Percentiles rank a stretch among this genome's conserved stretches.
These are phyloP conservation scores for Phellinidium pouzarii DNA, from an alignment of 1,284 basidiomycete species.

Conservation along the genomic window DNA sequence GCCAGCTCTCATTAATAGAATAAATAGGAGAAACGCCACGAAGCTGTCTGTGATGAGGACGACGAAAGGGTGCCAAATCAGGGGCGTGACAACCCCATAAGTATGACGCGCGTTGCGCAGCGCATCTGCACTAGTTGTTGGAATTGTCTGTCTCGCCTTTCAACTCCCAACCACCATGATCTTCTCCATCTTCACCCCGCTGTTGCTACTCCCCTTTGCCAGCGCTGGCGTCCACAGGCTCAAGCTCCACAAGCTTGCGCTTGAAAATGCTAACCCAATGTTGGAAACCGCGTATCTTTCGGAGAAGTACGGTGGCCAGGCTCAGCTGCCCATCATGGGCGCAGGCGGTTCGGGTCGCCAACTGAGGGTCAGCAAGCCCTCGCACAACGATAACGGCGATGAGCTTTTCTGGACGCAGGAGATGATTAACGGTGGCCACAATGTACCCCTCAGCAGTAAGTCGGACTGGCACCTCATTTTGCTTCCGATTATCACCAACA, in stretches of 20 bases:
- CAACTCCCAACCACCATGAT: conserved; percentile 54
- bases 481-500: conserved; percentile 9
- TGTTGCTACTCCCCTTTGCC: conserved; percentile 65
- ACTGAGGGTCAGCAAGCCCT: conserved; percentile 39
- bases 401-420: conserved; percentile 81
- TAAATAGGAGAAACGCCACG: no score
- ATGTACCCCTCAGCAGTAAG: conserved; percentile 86
- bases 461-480: conserved; percentile 21
- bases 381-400: conserved; percentile 43
- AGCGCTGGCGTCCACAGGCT: conserved; percentile 72
- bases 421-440: conserved; percentile 66
- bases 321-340: conserved; percentile 64
- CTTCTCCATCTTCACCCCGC: conserved; percentile 47
- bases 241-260: conserved; percentile 79
- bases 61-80: not conserved
- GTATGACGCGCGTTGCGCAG: conserved; percentile 11
- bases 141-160: no score
- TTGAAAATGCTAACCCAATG: conserved; percentile 51
- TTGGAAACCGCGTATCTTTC: conserved; percentile 79
- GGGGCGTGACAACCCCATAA: not conserved
- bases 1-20: no score
- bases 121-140: not conserved
- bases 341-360: conserved; percentile 68
- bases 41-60: not conserved
- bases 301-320: conserved; percentile 74